Percentiles rank a stretch among this genome's conserved stretches.
Evolutionary conservation across 768 basidiomycete species (phyloP).

Genomic region (Saitozyma sp.): DNA sequence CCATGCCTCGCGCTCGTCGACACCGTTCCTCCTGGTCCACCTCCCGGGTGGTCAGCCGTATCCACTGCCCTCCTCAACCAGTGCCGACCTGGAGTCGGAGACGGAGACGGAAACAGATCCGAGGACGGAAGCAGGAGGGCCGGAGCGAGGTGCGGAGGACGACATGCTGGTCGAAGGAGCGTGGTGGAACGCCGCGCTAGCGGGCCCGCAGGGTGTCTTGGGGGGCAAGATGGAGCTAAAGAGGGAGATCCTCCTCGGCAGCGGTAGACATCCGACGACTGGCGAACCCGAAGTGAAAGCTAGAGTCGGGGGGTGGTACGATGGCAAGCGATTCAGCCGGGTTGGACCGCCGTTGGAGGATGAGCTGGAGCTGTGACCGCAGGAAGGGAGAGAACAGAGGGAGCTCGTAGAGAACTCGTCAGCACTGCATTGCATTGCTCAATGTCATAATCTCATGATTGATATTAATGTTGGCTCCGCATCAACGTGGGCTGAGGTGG

Average conservation of each 20-base stretch:
- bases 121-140: constrained; percentile 10
- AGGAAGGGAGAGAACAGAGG: too few relatives aligned
- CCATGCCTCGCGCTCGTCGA: constrained; percentile 69
- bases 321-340: constrained; percentile 17
- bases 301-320: constrained; percentile 19
- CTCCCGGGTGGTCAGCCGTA: constrained; percentile 59
- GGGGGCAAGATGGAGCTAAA: constrained; percentile 65
- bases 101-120: not conserved
- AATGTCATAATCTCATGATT: not conserved
- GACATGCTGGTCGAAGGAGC: constrained; percentile 57
- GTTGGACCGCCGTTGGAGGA: constrained; percentile 15
- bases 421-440: not conserved
- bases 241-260: constrained; percentile 58
- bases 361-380: too few relatives aligned
- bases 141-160: not conserved
- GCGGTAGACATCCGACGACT: constrained; percentile 4
- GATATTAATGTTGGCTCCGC: too few relatives aligned
- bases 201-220: constrained; percentile 61
- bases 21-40: constrained; percentile 78
- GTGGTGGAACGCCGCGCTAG: constrained; percentile 71
- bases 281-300: constrained; percentile 16
- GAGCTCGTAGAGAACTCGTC: too few relatives aligned
- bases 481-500: too few relatives aligned
- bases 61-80: too few relatives aligned
- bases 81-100: too few relatives aligned